A percentile compares a stretch with the other conserved stretches of the same genome.
Evolutionary conservation across 441 rosid genomes (phyloP).

Genomic region (Erodium texanum): DNA sequence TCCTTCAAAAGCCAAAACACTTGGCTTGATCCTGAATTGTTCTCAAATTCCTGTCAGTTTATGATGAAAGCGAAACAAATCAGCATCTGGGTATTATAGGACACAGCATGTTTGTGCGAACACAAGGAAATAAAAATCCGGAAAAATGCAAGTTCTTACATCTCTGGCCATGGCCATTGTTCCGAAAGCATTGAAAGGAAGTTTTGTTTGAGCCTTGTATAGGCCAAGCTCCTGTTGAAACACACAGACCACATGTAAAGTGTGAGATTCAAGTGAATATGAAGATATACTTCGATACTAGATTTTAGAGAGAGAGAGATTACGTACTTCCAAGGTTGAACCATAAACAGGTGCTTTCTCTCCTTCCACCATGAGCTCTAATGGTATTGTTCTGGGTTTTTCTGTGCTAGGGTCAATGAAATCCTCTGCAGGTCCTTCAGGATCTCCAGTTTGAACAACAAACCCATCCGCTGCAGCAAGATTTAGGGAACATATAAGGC

Average conservation of each 20-base stretch:
- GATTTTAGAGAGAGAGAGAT: background rate
- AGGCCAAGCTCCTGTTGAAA: conserved; percentile 77
- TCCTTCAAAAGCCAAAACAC: conserved; percentile 94
- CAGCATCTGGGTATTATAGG: background rate
- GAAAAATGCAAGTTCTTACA: conserved; percentile 40
- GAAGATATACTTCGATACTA: too few species aligned
- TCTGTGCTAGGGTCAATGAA: conserved; percentile 94
- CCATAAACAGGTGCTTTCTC: conserved; percentile 79
- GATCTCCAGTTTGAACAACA: conserved; percentile 98
- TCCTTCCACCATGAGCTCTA: conserved; percentile 77
- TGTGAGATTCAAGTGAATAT: too few species aligned
- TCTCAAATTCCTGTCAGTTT: conserved; percentile 70
- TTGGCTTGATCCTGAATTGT: conserved; percentile 91
- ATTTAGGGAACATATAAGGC: conserved; percentile 9
- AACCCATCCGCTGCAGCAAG: conserved; percentile 87
- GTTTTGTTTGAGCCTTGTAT: conserved; percentile 93
- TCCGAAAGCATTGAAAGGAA: conserved; percentile 97
- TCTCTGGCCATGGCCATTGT: conserved; percentile 99
- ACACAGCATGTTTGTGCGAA: background rate
- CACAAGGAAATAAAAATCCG: background rate
- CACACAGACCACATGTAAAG: too few species aligned
- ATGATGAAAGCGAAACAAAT: background rate
- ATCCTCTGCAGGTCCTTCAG: conserved; percentile 92
- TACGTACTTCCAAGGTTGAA: conserved; percentile 66
- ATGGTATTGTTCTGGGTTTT: conserved; percentile 68